Conservation (phyloP, 352 stramenopile genomes). For the Pythium aquatile region DNA sequence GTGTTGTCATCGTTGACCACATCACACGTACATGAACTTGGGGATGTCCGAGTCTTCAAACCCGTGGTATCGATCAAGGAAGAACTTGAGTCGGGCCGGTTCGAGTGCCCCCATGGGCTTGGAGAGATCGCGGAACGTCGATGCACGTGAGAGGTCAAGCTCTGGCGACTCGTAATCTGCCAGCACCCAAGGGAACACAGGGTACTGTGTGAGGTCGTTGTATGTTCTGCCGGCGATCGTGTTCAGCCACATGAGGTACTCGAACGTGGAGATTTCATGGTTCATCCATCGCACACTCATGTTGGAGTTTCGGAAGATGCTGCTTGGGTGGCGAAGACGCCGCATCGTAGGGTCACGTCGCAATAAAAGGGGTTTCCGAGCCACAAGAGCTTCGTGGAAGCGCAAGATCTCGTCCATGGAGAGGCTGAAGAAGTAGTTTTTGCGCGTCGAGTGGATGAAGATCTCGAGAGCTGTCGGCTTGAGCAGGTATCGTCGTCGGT, state of each 20-base stretch:
- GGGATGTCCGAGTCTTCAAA: conserved; percentile 88
- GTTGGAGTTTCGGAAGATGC: conserved; percentile 73
- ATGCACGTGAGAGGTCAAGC: conserved; percentile 61
- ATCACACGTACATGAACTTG: conserved; percentile 76
- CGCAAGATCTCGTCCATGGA: conserved; percentile 40
- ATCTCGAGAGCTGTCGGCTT: conserved; percentile 79
- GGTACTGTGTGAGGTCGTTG: conserved; percentile 96
- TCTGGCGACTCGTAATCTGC: conserved; percentile 80
- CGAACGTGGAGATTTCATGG: conserved; percentile 96
- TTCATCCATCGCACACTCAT: conserved; percentile 75
- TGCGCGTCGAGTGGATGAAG: conserved; percentile 80
- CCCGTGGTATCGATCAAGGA: conserved; percentile 92
- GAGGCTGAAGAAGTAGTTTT: conserved; percentile 88
- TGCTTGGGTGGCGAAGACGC: conserved; percentile 74
- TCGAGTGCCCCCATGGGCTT: conserved; percentile 98
- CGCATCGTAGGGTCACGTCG: conserved; percentile 72
- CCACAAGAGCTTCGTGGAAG: conserved; percentile 75
- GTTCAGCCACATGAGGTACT: conserved; percentile 93
- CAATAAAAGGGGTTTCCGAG: conserved; percentile 50
- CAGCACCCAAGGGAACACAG: conserved; percentile 92
- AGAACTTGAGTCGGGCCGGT: conserved; percentile 87
- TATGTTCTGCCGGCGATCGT: conserved; percentile 87
- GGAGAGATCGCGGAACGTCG: conserved; percentile 94
- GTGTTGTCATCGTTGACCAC: no score
- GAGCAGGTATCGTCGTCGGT: conserved; percentile 77